phyloP scores from a whole-genome alignment of 257 asterid species.

The Solanum gracilifrons region DNA sequence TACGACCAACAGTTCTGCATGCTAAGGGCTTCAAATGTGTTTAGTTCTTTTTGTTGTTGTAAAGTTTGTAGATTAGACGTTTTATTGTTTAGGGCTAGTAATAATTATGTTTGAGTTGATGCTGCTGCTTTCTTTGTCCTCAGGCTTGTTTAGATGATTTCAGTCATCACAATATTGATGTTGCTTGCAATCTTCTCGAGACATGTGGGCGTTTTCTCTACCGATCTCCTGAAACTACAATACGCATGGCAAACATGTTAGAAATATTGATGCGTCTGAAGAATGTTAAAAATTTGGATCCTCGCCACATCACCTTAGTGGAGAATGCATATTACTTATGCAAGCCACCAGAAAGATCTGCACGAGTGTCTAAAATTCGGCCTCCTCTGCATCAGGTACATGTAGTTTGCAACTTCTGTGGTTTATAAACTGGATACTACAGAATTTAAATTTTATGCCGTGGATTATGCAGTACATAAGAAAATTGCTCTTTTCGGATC shows the following conservation, averaged over 20 bases:
- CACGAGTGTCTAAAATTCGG: constrained; percentile 91
- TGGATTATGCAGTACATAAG: constrained; percentile 67
- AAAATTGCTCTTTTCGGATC: constrained; percentile 94
- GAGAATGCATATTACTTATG: constrained; percentile 98
- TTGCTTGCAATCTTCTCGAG: constrained; percentile 98
- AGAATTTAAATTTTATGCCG: constrained; percentile 8
- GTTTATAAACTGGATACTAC: background rate
- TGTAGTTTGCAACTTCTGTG: constrained; percentile 1
- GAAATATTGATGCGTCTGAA: constrained; percentile 96
- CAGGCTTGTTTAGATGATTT: constrained; percentile 98
- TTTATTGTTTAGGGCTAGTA: background rate
- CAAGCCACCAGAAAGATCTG: constrained; percentile 99
- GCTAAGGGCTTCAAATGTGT: background rate
- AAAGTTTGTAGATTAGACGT: background rate
- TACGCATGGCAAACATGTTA: constrained; percentile 96
- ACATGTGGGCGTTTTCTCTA: constrained; percentile 97
- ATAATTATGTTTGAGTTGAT: background rate
- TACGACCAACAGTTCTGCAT: background rate
- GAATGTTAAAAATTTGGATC: constrained; percentile 96
- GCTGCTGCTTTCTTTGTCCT: background rate
- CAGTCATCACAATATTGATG: constrained; percentile 92
- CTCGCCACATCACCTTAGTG: constrained; percentile 91
- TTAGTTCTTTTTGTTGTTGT: background rate
- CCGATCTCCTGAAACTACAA: constrained; percentile 87
- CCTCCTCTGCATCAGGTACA: constrained; percentile 92